Evolutionary conservation across 1,284 basidiomycete species (phyloP), one percentile per base, ranked within the genome.

Genomic region (Rhizoctonia solani): DNA sequence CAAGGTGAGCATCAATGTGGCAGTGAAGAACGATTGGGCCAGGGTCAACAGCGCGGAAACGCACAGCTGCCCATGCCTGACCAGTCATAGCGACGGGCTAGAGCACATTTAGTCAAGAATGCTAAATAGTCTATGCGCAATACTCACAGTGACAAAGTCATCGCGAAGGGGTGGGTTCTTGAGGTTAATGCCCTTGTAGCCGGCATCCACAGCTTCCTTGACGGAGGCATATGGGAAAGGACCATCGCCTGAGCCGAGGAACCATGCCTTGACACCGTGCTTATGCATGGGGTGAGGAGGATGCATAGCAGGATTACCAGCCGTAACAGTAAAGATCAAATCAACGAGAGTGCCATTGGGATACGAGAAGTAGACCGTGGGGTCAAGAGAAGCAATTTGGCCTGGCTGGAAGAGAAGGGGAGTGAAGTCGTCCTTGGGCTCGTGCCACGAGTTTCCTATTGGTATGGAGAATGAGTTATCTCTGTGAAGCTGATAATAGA

Each of bases 241-340:
- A 11, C 66, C 66, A 19, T 32, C 30, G 16, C 66, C 66, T 11
- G 66, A 56, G 8, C 66, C 66, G 46, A 67, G 66, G 46, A 58
- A 52, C 34, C 46, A 67, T 9, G 54, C 66, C 29, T 67, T 67
- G 13, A 55, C 44, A 6, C 55, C 55, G 27, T 67, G 66, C 52
- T 67, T 67, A 37, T 67, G 66, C 54, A 67, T 67, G 32, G 41
- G 42, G 19, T 56, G 66, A 49, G 55, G 30, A 27, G 42, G 66
- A 34, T 49, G 37, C 1, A 46, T 29, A 14, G 54, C 54, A 11
- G 58, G 58, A 27, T 61, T 39, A 9, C 58, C 58, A 29, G 58
- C 58, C 9, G 58, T 61, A 19, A 56, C 46, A 16, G 42, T 47
- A 25, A 58, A 56, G 34, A 67, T 67, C 8, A 67, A 27, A 30